These are phyloP conservation scores for Ormosia emarginata DNA, from an alignment of 306 rosid species.

Conservation along the genomic window DNA sequence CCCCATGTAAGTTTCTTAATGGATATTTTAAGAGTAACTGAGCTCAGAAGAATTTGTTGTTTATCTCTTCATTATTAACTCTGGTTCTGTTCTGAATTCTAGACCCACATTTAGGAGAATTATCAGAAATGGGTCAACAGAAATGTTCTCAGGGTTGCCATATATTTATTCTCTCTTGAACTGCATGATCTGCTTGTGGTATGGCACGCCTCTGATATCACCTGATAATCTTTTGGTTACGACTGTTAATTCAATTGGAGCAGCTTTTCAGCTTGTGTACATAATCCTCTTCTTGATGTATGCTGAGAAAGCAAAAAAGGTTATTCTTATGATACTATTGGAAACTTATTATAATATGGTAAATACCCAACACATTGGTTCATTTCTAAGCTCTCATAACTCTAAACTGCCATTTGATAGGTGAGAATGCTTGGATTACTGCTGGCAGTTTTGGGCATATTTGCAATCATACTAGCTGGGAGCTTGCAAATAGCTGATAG, in stretches of 20 bases:
- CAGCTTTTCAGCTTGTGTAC: conserved; percentile 76
- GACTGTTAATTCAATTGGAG: conserved; percentile 81
- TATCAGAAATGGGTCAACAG: conserved; percentile 71
- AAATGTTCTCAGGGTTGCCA: conserved; percentile 91
- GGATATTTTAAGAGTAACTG: neutral
- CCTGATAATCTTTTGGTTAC: conserved; percentile 53
- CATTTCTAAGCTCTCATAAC: conserved; percentile 12
- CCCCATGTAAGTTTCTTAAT: conserved; percentile 69
- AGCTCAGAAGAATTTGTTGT: conserved; percentile 8
- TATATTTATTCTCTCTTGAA: conserved; percentile 79
- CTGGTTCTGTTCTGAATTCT: conserved; percentile 23
- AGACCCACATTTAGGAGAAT: conserved; percentile 88
- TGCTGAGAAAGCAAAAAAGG: conserved; percentile 68
- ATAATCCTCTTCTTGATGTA: conserved; percentile 53
- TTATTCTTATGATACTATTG: conserved; percentile 8
- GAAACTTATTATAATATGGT: neutral
- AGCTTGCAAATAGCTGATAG: conserved; percentile 64
- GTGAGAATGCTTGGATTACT: conserved; percentile 57
- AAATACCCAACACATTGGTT: neutral
- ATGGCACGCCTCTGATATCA: conserved; percentile 74
- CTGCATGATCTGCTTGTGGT: conserved; percentile 85
- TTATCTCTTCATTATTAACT: conserved; percentile 8
- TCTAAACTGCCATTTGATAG: conserved; percentile 41
- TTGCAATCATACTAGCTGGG: conserved; percentile 49
- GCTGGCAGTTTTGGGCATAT: conserved; percentile 48